phyloP scores from a whole-genome alignment of 2,329 filamentous ascomycete species.

The Colletotrichum sp. region DNA sequence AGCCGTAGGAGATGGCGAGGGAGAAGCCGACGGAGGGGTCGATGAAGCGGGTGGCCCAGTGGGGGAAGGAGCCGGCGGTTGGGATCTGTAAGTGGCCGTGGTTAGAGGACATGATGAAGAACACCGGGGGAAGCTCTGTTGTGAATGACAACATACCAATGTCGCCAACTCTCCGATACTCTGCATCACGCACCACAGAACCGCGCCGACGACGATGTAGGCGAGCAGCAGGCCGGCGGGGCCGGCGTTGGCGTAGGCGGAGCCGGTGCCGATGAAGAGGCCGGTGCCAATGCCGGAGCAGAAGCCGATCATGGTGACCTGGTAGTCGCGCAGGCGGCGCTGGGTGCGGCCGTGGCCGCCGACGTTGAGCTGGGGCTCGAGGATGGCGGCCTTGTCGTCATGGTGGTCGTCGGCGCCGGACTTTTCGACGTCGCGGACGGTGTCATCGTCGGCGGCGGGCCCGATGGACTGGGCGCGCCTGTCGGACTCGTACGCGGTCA shows the following conservation, averaged over 20 bases:
- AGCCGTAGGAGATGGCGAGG: slow-evolving; percentile 53
- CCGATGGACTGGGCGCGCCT: neutral
- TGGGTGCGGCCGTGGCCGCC: slow-evolving; percentile 21
- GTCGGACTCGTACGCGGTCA: slow-evolving; percentile 6
- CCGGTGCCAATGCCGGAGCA: slow-evolving; percentile 51
- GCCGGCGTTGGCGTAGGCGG: slow-evolving; percentile 43
- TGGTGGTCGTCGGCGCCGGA: neutral
- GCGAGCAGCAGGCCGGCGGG: slow-evolving; percentile 49
- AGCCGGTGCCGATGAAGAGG: slow-evolving; percentile 50
- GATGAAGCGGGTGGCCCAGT: slow-evolving; percentile 39
- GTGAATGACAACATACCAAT: neutral
- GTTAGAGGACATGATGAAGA: neutral
- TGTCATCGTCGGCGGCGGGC: neutral
- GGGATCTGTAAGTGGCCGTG: slow-evolving; percentile 3
- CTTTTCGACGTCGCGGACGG: slow-evolving; percentile 4
- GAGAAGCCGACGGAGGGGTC: slow-evolving; percentile 46
- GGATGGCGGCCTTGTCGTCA: slow-evolving; percentile 14
- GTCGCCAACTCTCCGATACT: slow-evolving; percentile 50
- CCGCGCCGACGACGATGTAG: slow-evolving; percentile 47
- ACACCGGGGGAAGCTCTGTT: neutral
- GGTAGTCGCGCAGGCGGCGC: slow-evolving; percentile 28
- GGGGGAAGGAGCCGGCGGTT: slow-evolving; percentile 25
- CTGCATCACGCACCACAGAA: slow-evolving; percentile 50
- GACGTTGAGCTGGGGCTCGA: slow-evolving; percentile 19
- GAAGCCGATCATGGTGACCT: slow-evolving; percentile 60